These are phyloP conservation scores for Syncephalastrum racemosum DNA, from an alignment of 371 early-diverging fungal species.

Conservation along the genomic window DNA sequence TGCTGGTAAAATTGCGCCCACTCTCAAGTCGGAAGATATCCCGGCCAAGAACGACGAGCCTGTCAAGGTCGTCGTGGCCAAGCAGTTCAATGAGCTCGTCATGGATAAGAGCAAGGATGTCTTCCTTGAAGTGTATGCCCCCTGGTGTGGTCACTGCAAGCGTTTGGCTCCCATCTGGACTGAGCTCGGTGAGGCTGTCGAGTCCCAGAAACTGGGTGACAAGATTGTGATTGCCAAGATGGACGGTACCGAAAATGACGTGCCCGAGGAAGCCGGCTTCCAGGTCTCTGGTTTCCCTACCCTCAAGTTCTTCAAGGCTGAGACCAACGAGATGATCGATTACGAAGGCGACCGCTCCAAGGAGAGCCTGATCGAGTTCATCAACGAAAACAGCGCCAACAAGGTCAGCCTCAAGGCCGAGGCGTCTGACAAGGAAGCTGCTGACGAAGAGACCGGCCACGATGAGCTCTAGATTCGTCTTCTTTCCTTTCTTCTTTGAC, in stretches of 20 bases:
- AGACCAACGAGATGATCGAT: constrained; percentile 75
- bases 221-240: constrained; percentile 88
- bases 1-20: constrained; percentile 72
- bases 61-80: constrained; percentile 88
- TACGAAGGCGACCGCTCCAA: constrained; percentile 84
- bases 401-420: constrained; percentile 22
- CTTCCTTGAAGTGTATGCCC: constrained; percentile 92
- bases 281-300: constrained; percentile 94
- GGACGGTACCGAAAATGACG: constrained; percentile 94
- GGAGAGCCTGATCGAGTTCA: constrained; percentile 76
- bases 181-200: constrained; percentile 58
- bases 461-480: constrained; percentile 59
- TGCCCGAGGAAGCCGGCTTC: constrained; percentile 76
- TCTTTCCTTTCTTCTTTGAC: neutral
- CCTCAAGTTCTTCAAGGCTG: constrained; percentile 89
- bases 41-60: constrained; percentile 85
- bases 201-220: constrained; percentile 33
- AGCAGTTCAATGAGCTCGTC: constrained; percentile 76
- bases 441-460: constrained; percentile 43
- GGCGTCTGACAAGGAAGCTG: constrained; percentile 25
- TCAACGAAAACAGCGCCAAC: constrained; percentile 63
- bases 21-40: constrained; percentile 80
- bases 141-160: constrained; percentile 96
- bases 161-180: constrained; percentile 83
- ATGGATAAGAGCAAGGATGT: constrained; percentile 89